A percentile compares a stretch with the other conserved stretches of the same genome.
Conservation (phyloP, 2,329 filamentous ascomycete species). For the Penicillium freii region DNA sequence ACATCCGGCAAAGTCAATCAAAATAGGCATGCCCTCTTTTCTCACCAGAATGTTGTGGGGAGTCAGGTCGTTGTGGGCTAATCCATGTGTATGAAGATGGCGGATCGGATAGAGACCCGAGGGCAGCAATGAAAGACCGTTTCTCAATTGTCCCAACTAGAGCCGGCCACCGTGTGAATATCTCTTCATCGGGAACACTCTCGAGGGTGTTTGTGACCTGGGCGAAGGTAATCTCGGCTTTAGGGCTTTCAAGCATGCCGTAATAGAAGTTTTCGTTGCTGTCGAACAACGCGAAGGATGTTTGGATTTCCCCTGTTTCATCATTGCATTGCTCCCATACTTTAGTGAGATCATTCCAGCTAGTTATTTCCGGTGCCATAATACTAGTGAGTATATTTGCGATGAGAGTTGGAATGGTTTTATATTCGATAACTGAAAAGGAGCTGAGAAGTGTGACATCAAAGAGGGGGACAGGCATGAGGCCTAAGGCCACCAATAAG, state of each 20-base stretch:
- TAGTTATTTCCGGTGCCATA: background rate
- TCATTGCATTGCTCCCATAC: background rate
- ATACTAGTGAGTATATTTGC: background rate
- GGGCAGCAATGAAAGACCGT: conserved; percentile 4
- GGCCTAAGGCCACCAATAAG: background rate
- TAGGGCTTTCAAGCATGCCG: background rate
- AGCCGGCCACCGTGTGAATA: background rate
- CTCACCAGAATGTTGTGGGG: conserved; percentile 28
- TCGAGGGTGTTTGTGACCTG: background rate
- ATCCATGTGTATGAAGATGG: conserved; percentile 25
- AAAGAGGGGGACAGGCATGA: background rate
- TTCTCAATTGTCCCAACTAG: background rate
- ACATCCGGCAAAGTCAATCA: conserved; percentile 28
- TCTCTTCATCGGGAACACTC: background rate
- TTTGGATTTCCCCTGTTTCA: background rate
- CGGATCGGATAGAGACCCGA: conserved; percentile 27
- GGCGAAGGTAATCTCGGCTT: background rate
- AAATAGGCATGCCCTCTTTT: conserved; percentile 20
- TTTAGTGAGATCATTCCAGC: background rate
- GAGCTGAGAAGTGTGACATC: background rate
- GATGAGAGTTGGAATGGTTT: background rate
- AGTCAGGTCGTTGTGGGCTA: conserved; percentile 31
- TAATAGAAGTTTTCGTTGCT: background rate
- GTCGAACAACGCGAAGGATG: background rate
- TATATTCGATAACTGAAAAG: background rate